Conservation (phyloP, 208 protist genomes). For the Trypanosoma congolense region DNA sequence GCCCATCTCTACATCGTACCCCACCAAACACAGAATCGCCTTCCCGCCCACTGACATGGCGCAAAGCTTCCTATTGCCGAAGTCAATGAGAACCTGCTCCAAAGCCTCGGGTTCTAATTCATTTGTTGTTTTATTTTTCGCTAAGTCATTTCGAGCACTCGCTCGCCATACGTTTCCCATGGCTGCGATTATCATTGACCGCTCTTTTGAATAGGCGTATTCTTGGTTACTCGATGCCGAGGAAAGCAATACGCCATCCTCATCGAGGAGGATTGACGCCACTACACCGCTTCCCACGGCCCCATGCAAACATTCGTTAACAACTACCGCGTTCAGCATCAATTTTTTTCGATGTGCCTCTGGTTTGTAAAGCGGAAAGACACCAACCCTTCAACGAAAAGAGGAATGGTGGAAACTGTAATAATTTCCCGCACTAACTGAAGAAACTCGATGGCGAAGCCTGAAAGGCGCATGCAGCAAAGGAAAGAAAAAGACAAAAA, state of each 20-base stretch:
- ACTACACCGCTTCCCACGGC: slow-evolving; percentile 57
- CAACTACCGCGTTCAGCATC: slow-evolving; percentile 68
- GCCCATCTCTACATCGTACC: slow-evolving; percentile 49
- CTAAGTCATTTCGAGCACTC: slow-evolving; percentile 51
- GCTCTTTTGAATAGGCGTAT: slow-evolving; percentile 28
- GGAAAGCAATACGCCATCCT: slow-evolving; percentile 49
- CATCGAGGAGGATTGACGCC: slow-evolving; percentile 51
- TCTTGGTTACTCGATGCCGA: slow-evolving; percentile 31
- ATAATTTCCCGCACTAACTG: too few relatives aligned
- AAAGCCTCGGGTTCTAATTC: slow-evolving; percentile 57
- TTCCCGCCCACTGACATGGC: slow-evolving; percentile 66
- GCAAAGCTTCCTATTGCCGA: slow-evolving; percentile 60
- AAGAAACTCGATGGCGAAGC: too few relatives aligned
- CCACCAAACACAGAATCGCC: slow-evolving; percentile 51
- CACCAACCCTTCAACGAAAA: too few relatives aligned
- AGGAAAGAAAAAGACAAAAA: too few relatives aligned
- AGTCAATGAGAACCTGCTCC: slow-evolving; percentile 68
- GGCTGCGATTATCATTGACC: slow-evolving; percentile 49
- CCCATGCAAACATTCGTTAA: slow-evolving; percentile 42
- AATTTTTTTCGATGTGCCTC: slow-evolving; percentile 4
- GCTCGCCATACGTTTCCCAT: slow-evolving; percentile 75
- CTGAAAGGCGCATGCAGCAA: too few relatives aligned
- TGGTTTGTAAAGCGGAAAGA: slow-evolving; percentile 1
- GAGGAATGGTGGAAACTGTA: too few relatives aligned
- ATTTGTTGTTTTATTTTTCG: slow-evolving; percentile 54